phyloP scores from a whole-genome alignment of 345 rosid genomes.

The Aquilaria malaccensis region DNA sequence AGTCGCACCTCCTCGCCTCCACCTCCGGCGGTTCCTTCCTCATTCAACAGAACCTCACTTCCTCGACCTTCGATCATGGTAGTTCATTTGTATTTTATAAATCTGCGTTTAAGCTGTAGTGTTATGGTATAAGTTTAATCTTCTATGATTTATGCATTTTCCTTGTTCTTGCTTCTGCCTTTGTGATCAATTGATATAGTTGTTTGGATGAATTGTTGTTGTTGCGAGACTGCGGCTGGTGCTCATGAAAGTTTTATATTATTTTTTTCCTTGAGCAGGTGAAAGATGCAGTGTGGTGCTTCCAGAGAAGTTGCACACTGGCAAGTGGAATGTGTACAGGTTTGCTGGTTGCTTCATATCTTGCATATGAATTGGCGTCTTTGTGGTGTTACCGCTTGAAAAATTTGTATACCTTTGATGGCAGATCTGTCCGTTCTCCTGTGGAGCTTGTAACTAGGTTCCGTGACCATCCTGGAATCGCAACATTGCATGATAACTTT shows the following conservation, averaged over 20 bases:
- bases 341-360: slow-evolving; percentile 12
- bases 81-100: slow-evolving; percentile 5
- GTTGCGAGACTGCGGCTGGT: not conserved
- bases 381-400: not conserved
- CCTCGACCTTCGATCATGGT: slow-evolving; percentile 40
- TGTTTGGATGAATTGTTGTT: slow-evolving; percentile 1
- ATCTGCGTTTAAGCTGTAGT: not conserved
- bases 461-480: slow-evolving; percentile 64
- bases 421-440: slow-evolving; percentile 67
- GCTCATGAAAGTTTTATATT: not conserved
- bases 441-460: slow-evolving; percentile 51
- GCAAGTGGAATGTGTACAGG: slow-evolving; percentile 94
- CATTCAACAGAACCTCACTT: slow-evolving; percentile 30
- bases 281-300: slow-evolving; percentile 52
- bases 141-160: not conserved
- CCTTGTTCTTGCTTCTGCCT: not conserved
- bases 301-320: slow-evolving; percentile 68
- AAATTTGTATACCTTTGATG: not conserved
- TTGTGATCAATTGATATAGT: slow-evolving; percentile 2
- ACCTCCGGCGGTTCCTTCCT: slow-evolving; percentile 16
- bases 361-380: too few species aligned
- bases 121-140: not conserved
- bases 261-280: slow-evolving; percentile 21
- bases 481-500: slow-evolving; percentile 76
- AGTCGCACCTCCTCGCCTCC: slow-evolving; percentile 41